Evolutionary conservation across 2,329 filamentous ascomycete genomes (phyloP), one percentile per base, ranked within the genome.

Genomic region (Claviceps sorghi): DNA sequence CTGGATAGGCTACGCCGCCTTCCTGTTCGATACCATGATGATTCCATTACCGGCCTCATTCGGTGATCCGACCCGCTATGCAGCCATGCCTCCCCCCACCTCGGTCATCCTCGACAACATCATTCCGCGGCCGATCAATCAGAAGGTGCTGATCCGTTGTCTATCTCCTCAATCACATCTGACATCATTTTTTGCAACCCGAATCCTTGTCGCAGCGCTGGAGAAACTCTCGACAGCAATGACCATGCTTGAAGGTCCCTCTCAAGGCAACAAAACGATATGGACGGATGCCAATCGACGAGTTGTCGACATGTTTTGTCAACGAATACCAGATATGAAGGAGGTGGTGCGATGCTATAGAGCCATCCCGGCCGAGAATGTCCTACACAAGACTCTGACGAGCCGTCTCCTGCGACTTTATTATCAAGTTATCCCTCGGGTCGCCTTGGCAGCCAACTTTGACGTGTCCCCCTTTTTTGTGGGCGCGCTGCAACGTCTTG

Each of bases 1-100:
- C 0, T 98, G 93, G 93, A 86, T 97, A 58, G 90, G 91, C 43
- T 95, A 94, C 64, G 88, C 89, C 0, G 82, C 89, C 0, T 88
- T 97, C 56, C 70, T 98, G 5, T 95, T 94, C 66, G 86, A 85
- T 55, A 80, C 83, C 1, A 81, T 96, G 46, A 78, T 84, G 53
- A 72, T 94, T 38, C 80, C 83, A 1, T 72, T 95, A 2, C 90
- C 90, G 2, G 64, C 71, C 29, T 78, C 78, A 55, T 88, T 91
- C 62, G 88, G 88, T 13, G 79, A 82, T 58, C 73, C 73, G 42
- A 74, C 78, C 13, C 74, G 73, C 43, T 84, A 80, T 56, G 59
- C 64, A 43, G 79, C 82, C 26, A 71, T 83, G 15, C 90, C 93
- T 32, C 91, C 93, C 9, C 88, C 89, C 1, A 80, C 83, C 2